Evolutionary conservation across 2,329 filamentous ascomycete species (phyloP).

Genomic region (Sporothrix schenckii): DNA sequence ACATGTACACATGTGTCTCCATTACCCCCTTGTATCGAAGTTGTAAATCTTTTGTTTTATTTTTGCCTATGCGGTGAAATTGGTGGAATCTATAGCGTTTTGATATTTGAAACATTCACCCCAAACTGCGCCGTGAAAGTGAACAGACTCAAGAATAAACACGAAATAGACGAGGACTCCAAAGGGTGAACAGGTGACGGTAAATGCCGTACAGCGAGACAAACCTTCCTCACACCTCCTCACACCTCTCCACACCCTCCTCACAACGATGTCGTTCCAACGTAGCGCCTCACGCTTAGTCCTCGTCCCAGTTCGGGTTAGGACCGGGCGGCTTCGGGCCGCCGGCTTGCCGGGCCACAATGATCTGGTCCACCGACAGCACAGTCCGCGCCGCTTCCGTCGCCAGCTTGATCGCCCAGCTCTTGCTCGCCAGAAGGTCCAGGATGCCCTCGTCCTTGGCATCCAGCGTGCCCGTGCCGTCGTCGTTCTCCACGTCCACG

Average conservation of each 20-base stretch:
- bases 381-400: conserved; percentile 94
- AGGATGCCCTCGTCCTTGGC: conserved; percentile 86
- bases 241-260: not conserved
- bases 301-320: conserved; percentile 60
- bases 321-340: conserved; percentile 95
- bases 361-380: conserved; percentile 96
- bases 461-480: conserved; percentile 79
- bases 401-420: conserved; percentile 95
- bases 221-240: not conserved
- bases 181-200: conserved; percentile 6
- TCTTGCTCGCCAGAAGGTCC: conserved; percentile 88
- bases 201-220: not conserved
- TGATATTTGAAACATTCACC: conserved; percentile 15
- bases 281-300: conserved; percentile 22
- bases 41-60: not conserved
- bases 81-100: conserved; percentile 24
- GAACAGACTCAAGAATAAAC: conserved; percentile 8
- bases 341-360: conserved; percentile 94
- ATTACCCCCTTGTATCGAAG: not conserved
- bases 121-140: conserved; percentile 1
- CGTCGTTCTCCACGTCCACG: conserved; percentile 89
- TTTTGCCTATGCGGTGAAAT: conserved; percentile 18
- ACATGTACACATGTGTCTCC: not conserved
- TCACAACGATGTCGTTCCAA: no score
- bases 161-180: not conserved